Conservation (phyloP, 2,329 filamentous ascomycete genomes). For the Alternaria postmessia region DNA sequence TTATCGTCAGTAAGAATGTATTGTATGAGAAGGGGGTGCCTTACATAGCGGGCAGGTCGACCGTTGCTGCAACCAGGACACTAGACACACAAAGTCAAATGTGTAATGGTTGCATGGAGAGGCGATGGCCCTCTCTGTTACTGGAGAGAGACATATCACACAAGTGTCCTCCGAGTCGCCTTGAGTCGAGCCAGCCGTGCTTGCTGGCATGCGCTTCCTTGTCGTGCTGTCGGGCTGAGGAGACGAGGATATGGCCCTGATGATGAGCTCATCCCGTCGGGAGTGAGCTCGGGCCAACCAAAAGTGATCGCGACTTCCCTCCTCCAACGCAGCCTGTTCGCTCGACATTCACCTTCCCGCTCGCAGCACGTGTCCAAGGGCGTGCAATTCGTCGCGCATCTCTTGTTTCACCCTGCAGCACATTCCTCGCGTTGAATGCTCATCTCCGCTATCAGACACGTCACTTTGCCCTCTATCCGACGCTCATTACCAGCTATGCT, state of each 20-base stretch:
- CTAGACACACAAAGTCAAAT: slow-evolving; percentile 86
- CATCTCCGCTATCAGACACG: slow-evolving; percentile 27
- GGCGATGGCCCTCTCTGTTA: slow-evolving; percentile 76
- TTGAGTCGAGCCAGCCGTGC: slow-evolving; percentile 18
- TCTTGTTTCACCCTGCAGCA: not conserved
- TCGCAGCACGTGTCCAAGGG: slow-evolving; percentile 11
- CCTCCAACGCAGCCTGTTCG: slow-evolving; percentile 3
- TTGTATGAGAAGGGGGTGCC: slow-evolving; percentile 39
- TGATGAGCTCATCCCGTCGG: slow-evolving; percentile 25
- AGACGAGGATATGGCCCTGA: slow-evolving; percentile 1
- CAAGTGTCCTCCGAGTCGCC: slow-evolving; percentile 58
- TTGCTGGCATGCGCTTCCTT: slow-evolving; percentile 38
- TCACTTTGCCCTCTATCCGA: slow-evolving; percentile 22
- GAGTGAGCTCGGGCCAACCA: slow-evolving; percentile 27
- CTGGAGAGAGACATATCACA: slow-evolving; percentile 83
- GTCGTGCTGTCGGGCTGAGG: slow-evolving; percentile 14
- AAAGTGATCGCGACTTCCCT: slow-evolving; percentile 26
- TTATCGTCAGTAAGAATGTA: not conserved
- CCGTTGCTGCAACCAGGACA: slow-evolving; percentile 79
- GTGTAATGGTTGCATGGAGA: slow-evolving; percentile 79
- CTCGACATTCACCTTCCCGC: slow-evolving; percentile 8
- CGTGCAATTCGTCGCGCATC: slow-evolving; percentile 1
- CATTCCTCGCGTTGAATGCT: slow-evolving; percentile 33
- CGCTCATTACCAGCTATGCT: slow-evolving; percentile 43
- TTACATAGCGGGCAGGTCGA: slow-evolving; percentile 82